phyloP scores from a whole-genome alignment of 768 basidiomycete genomes.

The Saitozyma podzolica region DNA sequence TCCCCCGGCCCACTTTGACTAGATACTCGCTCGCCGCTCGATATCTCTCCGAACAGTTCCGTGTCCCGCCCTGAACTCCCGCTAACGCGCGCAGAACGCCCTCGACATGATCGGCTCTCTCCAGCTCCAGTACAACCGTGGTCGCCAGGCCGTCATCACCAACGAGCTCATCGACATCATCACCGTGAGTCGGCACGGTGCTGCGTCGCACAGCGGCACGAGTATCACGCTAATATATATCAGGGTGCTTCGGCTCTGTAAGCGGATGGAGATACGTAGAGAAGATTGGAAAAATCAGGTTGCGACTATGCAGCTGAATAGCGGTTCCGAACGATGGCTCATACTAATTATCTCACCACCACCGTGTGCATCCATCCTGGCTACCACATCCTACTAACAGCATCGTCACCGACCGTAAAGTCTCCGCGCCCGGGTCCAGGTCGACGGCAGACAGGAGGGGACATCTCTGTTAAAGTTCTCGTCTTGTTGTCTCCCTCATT shows the following conservation, averaged over 20 bases:
- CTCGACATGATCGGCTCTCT: constrained; percentile 83
- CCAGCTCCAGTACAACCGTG: constrained; percentile 96
- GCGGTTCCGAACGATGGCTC: too few species aligned
- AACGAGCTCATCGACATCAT: constrained; percentile 53
- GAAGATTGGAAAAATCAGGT: background rate
- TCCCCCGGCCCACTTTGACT: too few species aligned
- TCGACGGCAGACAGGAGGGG: too few species aligned
- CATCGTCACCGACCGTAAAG: too few species aligned
- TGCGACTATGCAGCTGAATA: too few species aligned
- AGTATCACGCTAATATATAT: background rate
- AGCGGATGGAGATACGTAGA: constrained; percentile 8
- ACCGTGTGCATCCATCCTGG: too few species aligned
- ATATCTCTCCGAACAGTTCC: background rate
- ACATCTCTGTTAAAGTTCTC: too few species aligned
- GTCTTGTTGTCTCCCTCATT: too few species aligned
- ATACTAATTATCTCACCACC: too few species aligned
- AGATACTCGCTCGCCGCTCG: background rate
- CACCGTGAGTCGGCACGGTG: constrained; percentile 25
- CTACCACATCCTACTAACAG: too few species aligned
- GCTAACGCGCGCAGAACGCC: constrained; percentile 64
- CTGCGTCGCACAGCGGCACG: too few species aligned
- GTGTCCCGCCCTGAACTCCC: background rate
- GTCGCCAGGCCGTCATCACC: constrained; percentile 96
- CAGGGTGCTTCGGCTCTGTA: constrained; percentile 48
- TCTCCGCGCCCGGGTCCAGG: too few species aligned